Conservation (phyloP, 805 yeast genomes). For the Spathaspora boniae region DNA sequence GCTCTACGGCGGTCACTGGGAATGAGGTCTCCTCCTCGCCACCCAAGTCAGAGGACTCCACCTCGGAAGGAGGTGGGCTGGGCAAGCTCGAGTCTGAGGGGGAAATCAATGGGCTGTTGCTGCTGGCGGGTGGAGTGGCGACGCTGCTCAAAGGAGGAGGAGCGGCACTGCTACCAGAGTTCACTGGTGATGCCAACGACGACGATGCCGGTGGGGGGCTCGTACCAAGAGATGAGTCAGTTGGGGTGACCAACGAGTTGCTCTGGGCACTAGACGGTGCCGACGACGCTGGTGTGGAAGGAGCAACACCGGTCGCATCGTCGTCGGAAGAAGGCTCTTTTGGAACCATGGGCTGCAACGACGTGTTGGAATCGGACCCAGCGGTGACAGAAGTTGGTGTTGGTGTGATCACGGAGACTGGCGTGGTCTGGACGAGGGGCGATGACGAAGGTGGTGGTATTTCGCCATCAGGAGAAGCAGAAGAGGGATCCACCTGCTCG, state of each 20-base stretch:
- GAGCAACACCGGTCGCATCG: constrained; percentile 1
- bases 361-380: constrained; percentile 1
- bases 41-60: constrained; percentile 5
- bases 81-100: background rate
- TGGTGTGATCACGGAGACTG: background rate
- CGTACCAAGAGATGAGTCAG: constrained; percentile 1
- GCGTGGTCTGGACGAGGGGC: background rate
- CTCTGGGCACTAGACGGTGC: background rate
- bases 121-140: background rate
- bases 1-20: no score
- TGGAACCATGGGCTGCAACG: background rate
- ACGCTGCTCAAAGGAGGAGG: constrained; percentile 1
- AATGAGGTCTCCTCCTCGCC: no score
- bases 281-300: constrained; percentile 3
- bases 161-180: constrained; percentile 6
- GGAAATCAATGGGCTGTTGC: background rate
- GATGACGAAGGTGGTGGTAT: no score
- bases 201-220: constrained; percentile 1
- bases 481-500: no score
- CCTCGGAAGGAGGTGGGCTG: constrained; percentile 1
- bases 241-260: constrained; percentile 5
- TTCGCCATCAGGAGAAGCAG: no score
- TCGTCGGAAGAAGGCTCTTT: constrained; percentile 1
- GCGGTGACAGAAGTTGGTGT: constrained; percentile 1
- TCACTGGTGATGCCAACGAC: background rate